Evolutionary conservation across 345 rosid species (phyloP), one percentile per base, ranked within the genome.

Genomic region (Streptanthus diversifolius): DNA sequence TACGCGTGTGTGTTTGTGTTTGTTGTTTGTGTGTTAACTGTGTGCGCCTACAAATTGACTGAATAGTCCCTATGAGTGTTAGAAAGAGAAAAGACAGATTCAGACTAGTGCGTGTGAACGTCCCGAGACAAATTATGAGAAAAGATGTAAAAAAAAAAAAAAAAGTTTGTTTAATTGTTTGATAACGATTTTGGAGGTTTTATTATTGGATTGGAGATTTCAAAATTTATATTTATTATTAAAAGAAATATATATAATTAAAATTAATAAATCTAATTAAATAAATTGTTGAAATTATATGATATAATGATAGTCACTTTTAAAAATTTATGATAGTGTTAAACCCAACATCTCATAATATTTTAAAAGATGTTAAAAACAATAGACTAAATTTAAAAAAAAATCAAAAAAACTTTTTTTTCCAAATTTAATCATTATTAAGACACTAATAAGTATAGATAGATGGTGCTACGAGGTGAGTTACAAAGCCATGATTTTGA

Each of bases 401-500:
- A n/a, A n/a, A n/a, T n/a, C n/a, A 4, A 40, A 39, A 22, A 10
- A 44, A 11, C 7, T 24, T 61, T n/a, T 43, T 61, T 52, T 25
- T 53, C 2, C 7, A 53, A 8, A 15, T 14, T 54, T 10, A 30
- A 24, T 69, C 54, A 19, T 32, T 21, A 33, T 56, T 47, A 9
- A 32, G 40, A 44, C 56, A 57, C 56, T 44, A 19, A 44, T 29
- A 55, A 55, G 64, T 69, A 19, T 30, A 32, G 15, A 30, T 56
- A 55, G 54, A 19, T 24, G 51, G 49, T 47, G 66, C 18, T 36
- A 60, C 62, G 63, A 62, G 57, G 18, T 29, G 45, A 29, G 49
- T 41, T 41, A 73, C 49, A 33, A 33, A 73, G 58, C 57, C 24
- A 73, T 73, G 77, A 73, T 67, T 48, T 59, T 24, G 6, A 59